A percentile compares a stretch with the other conserved stretches of the same genome.
These are phyloP conservation scores for Lichenothelia convexa DNA, from an alignment of 495 filamentous ascomycete genomes.

Conservation along the genomic window DNA sequence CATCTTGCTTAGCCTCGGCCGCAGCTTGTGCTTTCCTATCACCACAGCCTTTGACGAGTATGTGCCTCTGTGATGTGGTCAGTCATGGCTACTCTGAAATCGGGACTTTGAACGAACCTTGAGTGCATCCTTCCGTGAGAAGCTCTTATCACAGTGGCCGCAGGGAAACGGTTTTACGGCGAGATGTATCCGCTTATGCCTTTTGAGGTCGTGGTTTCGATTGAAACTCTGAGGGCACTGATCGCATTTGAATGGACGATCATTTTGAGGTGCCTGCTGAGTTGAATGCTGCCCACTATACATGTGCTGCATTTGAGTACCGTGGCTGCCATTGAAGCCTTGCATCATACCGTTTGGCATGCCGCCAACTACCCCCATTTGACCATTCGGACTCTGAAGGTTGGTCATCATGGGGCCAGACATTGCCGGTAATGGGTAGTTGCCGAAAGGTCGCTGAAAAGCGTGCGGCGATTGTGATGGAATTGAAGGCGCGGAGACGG, in stretches of 20 bases:
- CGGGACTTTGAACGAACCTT: conserved; percentile 45
- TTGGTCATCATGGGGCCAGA: conserved; percentile 61
- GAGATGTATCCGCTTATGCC: conserved; percentile 87
- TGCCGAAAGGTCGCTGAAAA: conserved; percentile 26
- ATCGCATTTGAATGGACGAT: conserved; percentile 90
- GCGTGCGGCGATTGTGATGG: conserved; percentile 31
- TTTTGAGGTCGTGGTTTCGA: conserved; percentile 89
- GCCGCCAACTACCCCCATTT: conserved; percentile 48
- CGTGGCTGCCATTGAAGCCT: conserved; percentile 37
- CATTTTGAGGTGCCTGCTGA: conserved; percentile 36
- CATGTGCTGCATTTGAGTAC: conserved; percentile 36
- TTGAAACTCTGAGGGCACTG: conserved; percentile 88
- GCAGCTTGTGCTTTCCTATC: conserved; percentile 19
- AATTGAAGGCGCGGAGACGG: conserved; percentile 28
- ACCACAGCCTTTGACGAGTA: conserved; percentile 86
- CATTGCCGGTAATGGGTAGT: conserved; percentile 40
- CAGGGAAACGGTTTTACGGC: conserved; percentile 94
- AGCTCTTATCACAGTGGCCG: conserved; percentile 83
- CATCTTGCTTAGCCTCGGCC: conserved; percentile 17
- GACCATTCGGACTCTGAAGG: conserved; percentile 49
- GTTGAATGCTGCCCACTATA: conserved; percentile 30
- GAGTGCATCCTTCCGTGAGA: conserved; percentile 87
- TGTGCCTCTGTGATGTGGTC: conserved; percentile 50
- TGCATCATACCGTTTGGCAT: conserved; percentile 31
- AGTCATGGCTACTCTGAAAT: conserved; percentile 11